A percentile compares a stretch with the other conserved stretches of the same genome.
Conservation (phyloP, 164 flowering plant species). For the Aristolochia californica region DNA sequence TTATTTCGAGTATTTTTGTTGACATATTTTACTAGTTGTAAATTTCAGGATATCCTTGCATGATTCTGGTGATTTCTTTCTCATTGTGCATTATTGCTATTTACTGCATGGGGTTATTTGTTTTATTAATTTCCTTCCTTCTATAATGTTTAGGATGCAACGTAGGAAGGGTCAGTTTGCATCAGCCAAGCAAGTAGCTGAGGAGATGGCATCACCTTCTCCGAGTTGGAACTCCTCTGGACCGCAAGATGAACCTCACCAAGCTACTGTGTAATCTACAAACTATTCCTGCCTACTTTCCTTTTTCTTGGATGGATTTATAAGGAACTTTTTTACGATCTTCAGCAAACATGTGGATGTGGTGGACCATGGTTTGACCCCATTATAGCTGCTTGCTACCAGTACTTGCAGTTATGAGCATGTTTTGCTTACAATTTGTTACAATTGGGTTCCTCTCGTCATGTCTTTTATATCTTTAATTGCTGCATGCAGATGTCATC, state of each 20-base stretch:
- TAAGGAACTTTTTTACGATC: not conserved
- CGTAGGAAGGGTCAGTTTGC: slow-evolving; percentile 18
- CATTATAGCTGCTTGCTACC: too few species aligned
- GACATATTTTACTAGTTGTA: not conserved
- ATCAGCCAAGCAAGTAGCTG: slow-evolving; percentile 7
- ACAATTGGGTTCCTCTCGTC: not conserved
- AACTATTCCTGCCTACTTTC: not conserved
- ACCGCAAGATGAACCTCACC: not conserved
- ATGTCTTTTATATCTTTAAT: not conserved
- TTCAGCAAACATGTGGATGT: not conserved
- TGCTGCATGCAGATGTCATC: slow-evolving; percentile 8
- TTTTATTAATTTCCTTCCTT: not conserved
- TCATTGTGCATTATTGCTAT: not conserved
- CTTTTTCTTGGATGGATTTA: not conserved
- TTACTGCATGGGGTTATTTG: not conserved
- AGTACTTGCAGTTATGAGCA: too few species aligned
- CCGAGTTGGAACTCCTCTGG: slow-evolving; percentile 2
- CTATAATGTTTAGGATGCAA: slow-evolving; percentile 14
- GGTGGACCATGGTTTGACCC: too few species aligned
- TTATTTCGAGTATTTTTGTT: not conserved
- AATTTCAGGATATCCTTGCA: too few species aligned
- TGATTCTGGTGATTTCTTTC: too few species aligned
- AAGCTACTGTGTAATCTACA: slow-evolving; percentile 4
- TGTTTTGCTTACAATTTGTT: not conserved
- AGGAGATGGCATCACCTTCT: slow-evolving; percentile 8